Base-by-base conservation (phyloP, 306 rosid species). In the Adenanthera pavonina region DNA sequence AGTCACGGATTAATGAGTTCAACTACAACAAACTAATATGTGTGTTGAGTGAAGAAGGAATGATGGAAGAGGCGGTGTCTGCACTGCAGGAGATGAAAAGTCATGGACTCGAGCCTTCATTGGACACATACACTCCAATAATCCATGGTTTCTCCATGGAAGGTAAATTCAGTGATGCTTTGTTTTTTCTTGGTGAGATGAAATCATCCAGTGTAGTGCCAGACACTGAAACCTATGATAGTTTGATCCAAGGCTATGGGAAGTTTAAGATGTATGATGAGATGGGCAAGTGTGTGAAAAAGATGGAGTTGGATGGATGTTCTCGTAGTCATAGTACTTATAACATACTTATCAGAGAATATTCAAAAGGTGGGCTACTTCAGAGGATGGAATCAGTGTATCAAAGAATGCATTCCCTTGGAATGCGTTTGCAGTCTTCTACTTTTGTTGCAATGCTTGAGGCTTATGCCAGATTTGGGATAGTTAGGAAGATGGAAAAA, bases 401-500 rank as follows among this genome's bases (percentile, higher is more conserved):
- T 82, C 92, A 86, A 71, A 78, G 89, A 59, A 86, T 90, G 92
- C 38, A 78, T 78, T 91, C 94, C 1, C 90, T 88, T 75, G 67
- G 87, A 85, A 90, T 87, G 93, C 62, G n/a, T 35, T 77, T 93
- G 72, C 90, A 89, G 57, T 79, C 92, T 67, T 83, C 92, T 59
- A 91, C 92, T 34, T 80, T 89, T 72, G 81, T 90, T 81, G 91
- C 89, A 8, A 90, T 93, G 94, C 86, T 91, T 7, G 92, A 91
- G 84, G 89, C 88, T 86, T 93, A 93, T 78, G 84, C 89, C 20
- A 90, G 83, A 86, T 91, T 88, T 79, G 90, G 89, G 77, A 84
- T 93, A 66, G 72, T 93, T 80, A 88, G 80, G 47, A 91, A 91
- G 92, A 93, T 93, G 96, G 93, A 93, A 69, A 86, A 67, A 43